Percentiles rank a stretch among this genome's conserved stretches.
phyloP scores from a whole-genome alignment of 176 grass and related monocot species.

The Saccharum officinarum region DNA sequence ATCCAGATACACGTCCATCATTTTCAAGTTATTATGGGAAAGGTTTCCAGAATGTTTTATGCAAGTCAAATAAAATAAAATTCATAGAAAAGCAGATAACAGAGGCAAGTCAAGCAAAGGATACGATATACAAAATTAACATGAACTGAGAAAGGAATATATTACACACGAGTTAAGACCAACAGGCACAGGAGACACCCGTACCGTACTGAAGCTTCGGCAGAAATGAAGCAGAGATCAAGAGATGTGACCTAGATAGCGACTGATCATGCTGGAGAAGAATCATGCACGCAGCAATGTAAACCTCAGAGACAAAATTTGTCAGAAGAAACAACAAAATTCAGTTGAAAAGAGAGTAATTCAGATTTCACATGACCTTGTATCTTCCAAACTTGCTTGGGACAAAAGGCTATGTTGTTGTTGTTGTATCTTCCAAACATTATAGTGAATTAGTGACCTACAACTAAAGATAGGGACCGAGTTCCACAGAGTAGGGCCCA shows the following conservation, averaged over 20 bases:
- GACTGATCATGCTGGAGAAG: neutral
- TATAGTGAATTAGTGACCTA: neutral
- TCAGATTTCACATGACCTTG: neutral
- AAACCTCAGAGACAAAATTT: neutral
- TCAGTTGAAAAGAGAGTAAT: neutral
- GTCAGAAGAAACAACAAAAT: neutral
- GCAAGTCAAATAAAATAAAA: conserved; percentile 33
- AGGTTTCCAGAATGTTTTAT: conserved; percentile 23
- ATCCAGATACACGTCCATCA: neutral
- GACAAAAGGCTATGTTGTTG: too few relatives aligned
- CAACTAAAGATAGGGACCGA: neutral
- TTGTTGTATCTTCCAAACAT: neutral
- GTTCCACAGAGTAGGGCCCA: neutral
- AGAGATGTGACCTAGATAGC: neutral
- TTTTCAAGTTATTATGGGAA: conserved; percentile 22
- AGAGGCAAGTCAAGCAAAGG: conserved; percentile 17
- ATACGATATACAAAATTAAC: conserved; percentile 2
- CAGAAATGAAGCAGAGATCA: neutral
- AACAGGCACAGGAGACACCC: neutral
- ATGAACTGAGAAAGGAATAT: neutral
- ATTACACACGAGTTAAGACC: neutral
- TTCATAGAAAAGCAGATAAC: neutral
- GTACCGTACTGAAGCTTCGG: conserved; percentile 11
- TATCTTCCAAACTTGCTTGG: neutral
- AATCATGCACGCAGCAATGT: neutral